phyloP scores from a whole-genome alignment of 257 asterid genomes.

The Buddleja alternifolia region DNA sequence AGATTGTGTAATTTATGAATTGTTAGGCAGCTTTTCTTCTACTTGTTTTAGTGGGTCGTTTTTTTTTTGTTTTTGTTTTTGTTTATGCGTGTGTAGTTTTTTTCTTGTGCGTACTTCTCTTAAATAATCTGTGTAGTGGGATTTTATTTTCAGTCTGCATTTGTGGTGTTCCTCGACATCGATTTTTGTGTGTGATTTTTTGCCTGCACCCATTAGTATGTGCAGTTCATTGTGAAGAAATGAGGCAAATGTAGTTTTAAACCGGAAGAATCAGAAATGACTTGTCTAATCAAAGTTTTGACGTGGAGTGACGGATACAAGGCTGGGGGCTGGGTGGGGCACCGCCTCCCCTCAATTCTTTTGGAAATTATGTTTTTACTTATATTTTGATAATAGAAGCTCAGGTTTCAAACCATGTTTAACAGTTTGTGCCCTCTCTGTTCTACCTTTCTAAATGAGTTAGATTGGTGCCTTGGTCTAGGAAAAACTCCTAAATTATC shows the following conservation, averaged over 20 bases:
- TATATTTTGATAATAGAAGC: too few species aligned
- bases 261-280: background rate
- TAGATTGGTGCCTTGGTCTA: too few species aligned
- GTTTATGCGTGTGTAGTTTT: background rate
- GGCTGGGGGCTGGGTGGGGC: too few species aligned
- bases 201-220: background rate
- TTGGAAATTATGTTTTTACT: too few species aligned
- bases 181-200: background rate
- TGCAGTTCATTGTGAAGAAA: background rate
- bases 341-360: too few species aligned
- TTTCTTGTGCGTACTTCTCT: background rate
- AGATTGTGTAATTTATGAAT: constrained; percentile 3
- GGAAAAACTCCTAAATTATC: too few species aligned
- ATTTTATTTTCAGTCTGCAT: background rate
- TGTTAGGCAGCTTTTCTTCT: background rate
- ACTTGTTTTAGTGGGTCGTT: background rate
- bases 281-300: background rate
- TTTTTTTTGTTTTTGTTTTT: background rate
- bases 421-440: too few species aligned
- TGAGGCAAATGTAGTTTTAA: constrained; percentile 3
- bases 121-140: background rate
- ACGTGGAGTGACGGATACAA: too few species aligned
- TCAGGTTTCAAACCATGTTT: too few species aligned
- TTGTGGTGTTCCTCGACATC: background rate
- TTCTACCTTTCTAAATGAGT: too few species aligned